Percentiles rank a stretch among this genome's conserved stretches.
phyloP scores from a whole-genome alignment of 2,329 filamentous ascomycete genomes.

The Botrytis hyacinthi region DNA sequence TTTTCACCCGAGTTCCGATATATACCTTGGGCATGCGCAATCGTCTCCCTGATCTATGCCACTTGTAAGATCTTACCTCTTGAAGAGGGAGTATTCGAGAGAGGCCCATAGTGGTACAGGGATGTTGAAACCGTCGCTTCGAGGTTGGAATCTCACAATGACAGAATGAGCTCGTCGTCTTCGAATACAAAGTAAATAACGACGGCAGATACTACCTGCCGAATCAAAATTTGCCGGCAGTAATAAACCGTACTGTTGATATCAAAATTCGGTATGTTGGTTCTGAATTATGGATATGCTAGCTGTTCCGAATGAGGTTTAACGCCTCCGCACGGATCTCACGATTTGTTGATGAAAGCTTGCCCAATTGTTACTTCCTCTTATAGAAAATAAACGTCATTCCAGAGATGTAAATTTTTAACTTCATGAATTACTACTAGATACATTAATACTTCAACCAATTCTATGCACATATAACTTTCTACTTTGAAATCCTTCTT shows the following conservation, averaged over 20 bases:
- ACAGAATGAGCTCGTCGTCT: not conserved
- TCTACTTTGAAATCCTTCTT: not conserved
- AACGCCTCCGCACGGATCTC: not conserved
- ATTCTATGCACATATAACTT: constrained; percentile 1
- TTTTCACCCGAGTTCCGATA: not conserved
- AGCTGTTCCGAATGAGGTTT: not conserved
- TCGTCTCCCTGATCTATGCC: not conserved
- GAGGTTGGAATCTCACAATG: not conserved
- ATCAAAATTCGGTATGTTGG: not conserved
- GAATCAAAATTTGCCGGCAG: not conserved
- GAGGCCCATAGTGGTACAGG: not conserved
- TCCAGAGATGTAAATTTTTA: constrained; percentile 2
- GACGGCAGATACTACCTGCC: not conserved
- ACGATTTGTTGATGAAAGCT: constrained; percentile 6
- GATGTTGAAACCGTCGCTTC: not conserved
- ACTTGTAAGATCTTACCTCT: not conserved
- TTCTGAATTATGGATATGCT: not conserved
- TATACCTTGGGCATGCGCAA: not conserved
- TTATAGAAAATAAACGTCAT: constrained; percentile 20
- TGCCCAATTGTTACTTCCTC: constrained; percentile 7
- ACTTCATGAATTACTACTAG: not conserved
- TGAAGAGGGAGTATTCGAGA: not conserved
- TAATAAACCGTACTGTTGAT: not conserved
- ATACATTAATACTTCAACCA: not conserved
- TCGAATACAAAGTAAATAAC: not conserved